These are phyloP conservation scores for Kwoniella bestiolae DNA, from an alignment of 768 basidiomycete genomes.

Conservation along the genomic window DNA sequence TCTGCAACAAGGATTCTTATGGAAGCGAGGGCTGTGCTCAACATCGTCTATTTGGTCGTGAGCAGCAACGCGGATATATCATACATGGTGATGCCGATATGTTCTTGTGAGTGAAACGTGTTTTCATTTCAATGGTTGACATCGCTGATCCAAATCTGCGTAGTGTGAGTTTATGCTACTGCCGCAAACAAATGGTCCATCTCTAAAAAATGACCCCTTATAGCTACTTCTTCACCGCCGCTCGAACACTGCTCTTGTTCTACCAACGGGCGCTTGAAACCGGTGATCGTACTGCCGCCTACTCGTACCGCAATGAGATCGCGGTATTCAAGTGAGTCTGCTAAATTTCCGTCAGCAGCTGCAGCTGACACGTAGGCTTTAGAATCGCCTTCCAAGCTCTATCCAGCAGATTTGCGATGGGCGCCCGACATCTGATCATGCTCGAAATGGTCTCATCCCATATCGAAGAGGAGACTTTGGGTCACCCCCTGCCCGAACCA, in stretches of 20 bases:
- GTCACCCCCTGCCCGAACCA: slow-evolving; percentile 1
- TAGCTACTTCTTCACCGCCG: slow-evolving; percentile 38
- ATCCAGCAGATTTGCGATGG: slow-evolving; percentile 26
- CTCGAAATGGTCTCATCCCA: slow-evolving; percentile 19
- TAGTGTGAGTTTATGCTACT: slow-evolving; percentile 36
- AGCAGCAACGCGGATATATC: slow-evolving; percentile 35
- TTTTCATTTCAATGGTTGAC: background rate
- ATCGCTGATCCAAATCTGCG: slow-evolving; percentile 16
- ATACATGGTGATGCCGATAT: slow-evolving; percentile 34
- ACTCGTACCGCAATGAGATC: slow-evolving; percentile 26
- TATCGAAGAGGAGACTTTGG: slow-evolving; percentile 16
- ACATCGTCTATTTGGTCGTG: slow-evolving; percentile 29
- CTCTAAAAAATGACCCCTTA: too few species aligned
- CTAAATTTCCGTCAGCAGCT: background rate
- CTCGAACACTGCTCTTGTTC: slow-evolving; percentile 34
- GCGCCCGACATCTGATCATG: slow-evolving; percentile 26
- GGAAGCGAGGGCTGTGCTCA: slow-evolving; percentile 29
- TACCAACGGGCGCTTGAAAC: slow-evolving; percentile 33
- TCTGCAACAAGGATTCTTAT: slow-evolving; percentile 22
- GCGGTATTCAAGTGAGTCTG: slow-evolving; percentile 35
- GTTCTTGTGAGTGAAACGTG: slow-evolving; percentile 27
- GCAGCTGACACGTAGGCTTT: background rate
- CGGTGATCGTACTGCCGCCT: slow-evolving; percentile 18
- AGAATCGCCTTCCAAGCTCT: slow-evolving; percentile 24
- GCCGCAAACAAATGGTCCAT: too few species aligned